Evolutionary conservation across 805 yeast genomes (phyloP), one percentile per base, ranked within the genome.

Genomic region (Schwanniomyces pseudopolymorphus): DNA sequence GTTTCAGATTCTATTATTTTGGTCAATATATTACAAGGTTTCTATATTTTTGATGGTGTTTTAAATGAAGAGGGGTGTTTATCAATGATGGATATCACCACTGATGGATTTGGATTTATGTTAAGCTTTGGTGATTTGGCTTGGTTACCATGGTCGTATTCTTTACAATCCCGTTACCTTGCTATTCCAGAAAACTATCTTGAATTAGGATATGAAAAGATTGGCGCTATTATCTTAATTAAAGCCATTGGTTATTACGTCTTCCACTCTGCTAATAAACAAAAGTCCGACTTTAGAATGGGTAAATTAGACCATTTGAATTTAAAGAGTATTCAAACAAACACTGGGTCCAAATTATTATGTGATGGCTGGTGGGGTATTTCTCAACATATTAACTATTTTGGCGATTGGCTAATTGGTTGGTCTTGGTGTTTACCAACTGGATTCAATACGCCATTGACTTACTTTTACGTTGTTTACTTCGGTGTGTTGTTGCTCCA

Each of bases 71-170:
- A 83, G 59, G 97, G 97, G 5, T 79, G 84, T 10, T 72, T 94
- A 48, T 83, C 94, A 5, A 94, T 94, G 97, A 92, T 94, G 79
- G 99, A 94, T 65, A 83, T 91, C 42, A 87, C 95, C 5, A 88
- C 96, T 9, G 99, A 94, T 69, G 99, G 99, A 0, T 89, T 94
- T 63, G 99, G 99, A 1, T 91, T 85, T 69, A 94, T 94, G 99
- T 74, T 94, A 44, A 83, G 90, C 3, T 91, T 92, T 70, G 99
- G 99, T 24, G 99, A 94, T 63, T 75, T 94, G 57, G 83, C 94
- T 2, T 78, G 94, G 73, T 89, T 94, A 19, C 99, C 99, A 26
- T 92, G 92, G 74, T 79, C 96, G 1, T 94, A 94, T 64, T 78
- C 90, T 8, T 64, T 94, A 48, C 99, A 94, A 63, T 77, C 96